Evolutionary conservation across 768 basidiomycete species (phyloP), one percentile per base, ranked within the genome.

Genomic region (Leccinellum albellum): DNA sequence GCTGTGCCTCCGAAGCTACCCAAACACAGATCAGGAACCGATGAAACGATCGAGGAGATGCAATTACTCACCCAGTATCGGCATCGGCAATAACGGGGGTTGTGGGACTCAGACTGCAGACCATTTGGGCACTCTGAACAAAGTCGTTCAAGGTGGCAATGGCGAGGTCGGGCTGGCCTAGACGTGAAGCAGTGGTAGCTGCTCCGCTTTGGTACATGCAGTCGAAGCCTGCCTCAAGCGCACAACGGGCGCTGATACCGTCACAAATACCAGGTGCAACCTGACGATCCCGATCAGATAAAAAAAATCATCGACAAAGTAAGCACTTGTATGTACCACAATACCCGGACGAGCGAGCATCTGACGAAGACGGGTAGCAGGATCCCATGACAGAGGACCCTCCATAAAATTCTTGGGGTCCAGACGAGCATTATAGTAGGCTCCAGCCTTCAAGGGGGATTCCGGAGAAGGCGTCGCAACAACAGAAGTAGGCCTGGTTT

Each of bases 161-260:
- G 24, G 87, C 88, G 42, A 90, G 76, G 68, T 90, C 88, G n/a
- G 88, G 88, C 66, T 84, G 83, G 17, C 88, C 88, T 23, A 90
- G 76, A 17, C 88, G 82, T 1, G 89, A 89, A 42, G 89, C 89
- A 12, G 88, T 90, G 1, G 89, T 91, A 14, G 88, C 87, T 50
- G 89, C 88, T 51, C 89, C 89, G 63, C 86, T 89, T 73, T 90
- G 89, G 69, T 91, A 91, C 55, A 90, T 59, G 62, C 88, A 90
- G 24, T 79, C 77, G 63, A 91, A 91, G 20, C 89, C 89, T 35
- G 88, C 87, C 73, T 91, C 89, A 7, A 91, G 71, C 8, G 89
- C 89, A 61, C 88, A 88, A 29, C 89, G 79, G 10, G 88, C 88
- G 63, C 86, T 88, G 65, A 91, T 90, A 50, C 87, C 88, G 55